Conservation (phyloP, 176 grass and related monocot genomes). For the Carex parvula region DNA sequence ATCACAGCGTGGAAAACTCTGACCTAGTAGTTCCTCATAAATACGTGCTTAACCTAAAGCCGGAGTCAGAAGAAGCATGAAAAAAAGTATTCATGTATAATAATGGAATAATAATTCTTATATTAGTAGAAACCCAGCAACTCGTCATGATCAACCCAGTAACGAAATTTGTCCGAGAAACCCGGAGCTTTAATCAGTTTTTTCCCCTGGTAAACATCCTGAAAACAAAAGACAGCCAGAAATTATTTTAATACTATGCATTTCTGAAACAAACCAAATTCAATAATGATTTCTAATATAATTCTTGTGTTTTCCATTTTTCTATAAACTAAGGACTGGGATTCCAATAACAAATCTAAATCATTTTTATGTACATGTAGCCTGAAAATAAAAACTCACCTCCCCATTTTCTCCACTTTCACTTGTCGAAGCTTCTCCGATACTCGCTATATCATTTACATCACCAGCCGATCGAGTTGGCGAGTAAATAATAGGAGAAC, state of each 20-base stretch:
- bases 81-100: conserved; percentile 25
- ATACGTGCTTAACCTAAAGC: conserved; percentile 8
- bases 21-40: conserved; percentile 24
- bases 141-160: conserved; percentile 55
- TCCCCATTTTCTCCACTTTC: conserved; percentile 13
- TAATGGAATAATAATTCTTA: conserved; percentile 28
- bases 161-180: conserved; percentile 48
- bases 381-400: neutral
- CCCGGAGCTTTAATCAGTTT: conserved; percentile 29
- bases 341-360: conserved; percentile 34
- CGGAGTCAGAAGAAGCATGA: conserved; percentile 22
- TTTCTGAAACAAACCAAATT: neutral
- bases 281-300: neutral
- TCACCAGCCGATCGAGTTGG: conserved; percentile 17
- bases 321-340: conserved; percentile 10
- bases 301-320: neutral
- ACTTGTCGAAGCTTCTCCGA: neutral
- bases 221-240: conserved; percentile 26
- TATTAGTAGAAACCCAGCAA: conserved; percentile 55
- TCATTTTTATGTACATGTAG: conserved; percentile 11
- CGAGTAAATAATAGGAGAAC: conserved; percentile 7
- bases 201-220: conserved; percentile 38
- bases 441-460: neutral
- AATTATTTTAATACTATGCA: conserved; percentile 9
- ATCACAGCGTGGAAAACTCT: conserved; percentile 2